Base-by-base conservation (phyloP, 2,329 filamentous ascomycete species). In the Apiospora sp. region DNA sequence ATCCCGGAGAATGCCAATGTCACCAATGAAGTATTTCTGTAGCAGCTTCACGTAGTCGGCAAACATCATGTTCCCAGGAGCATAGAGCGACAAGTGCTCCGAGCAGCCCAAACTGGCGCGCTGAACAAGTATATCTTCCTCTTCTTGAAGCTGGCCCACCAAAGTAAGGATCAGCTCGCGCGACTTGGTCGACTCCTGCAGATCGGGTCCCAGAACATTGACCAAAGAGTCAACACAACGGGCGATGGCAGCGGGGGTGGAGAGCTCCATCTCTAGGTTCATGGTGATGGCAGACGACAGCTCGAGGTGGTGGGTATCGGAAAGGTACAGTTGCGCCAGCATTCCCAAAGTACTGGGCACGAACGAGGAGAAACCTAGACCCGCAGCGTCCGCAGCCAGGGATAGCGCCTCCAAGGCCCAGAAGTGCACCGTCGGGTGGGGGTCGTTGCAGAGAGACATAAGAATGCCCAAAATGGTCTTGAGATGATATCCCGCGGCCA, bases 401-500 rank as follows among this genome's bases (percentile, higher is more conserved):
- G 94, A 92, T 43, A 99, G 83, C 13, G 94, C 96, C 80, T 98
- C 95, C 64, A 99, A 86, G 3, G 97, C 96, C 95, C 95, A 98
- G 80, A 96, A 98, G 82, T 99, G 96, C 12, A 99, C 96, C 0
- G 94, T 92, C 0, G 96, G 95, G 80, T 99, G 96, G 27, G 96
- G 94, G 79, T 99, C 96, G 77, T 95, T 98, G 81, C 95, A 96
- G 13, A 99, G 88, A 10, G 96, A 98, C 93, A 98, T 97, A n/a
- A 99, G 86, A 51, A 99, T 97, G 24, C 96, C 93, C n/a, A 98
- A 89, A 69, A 99, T 98, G 1, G 95, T 98, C 85, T 98, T 98
- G 69, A 99, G 87, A 81, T 99, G 96, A 78, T 96, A 95, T 4
- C 95, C 95, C 71, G 96, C 96, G 71, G 96, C 96, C 95, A 99